These are phyloP conservation scores for Tuber microsphaerosporum DNA, from an alignment of 495 filamentous ascomycete species.

Conservation along the genomic window DNA sequence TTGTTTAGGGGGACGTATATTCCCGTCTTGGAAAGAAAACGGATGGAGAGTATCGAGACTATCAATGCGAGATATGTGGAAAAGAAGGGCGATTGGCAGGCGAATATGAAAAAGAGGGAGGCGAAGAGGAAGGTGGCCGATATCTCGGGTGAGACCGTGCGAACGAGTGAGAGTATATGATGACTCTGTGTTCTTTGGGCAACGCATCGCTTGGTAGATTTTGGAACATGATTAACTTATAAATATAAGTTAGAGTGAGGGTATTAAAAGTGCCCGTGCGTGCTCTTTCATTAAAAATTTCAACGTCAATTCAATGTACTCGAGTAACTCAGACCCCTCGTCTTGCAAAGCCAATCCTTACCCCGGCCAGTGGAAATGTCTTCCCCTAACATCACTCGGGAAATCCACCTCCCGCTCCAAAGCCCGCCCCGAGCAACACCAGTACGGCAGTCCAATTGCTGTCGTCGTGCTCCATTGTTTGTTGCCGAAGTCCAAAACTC, in stretches of 20 bases:
- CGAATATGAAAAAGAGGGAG: slow-evolving; percentile 43
- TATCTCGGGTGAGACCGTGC: slow-evolving; percentile 38
- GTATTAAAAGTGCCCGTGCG: background rate
- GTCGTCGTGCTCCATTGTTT: background rate
- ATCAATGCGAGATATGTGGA: slow-evolving; percentile 71
- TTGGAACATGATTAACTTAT: slow-evolving; percentile 49
- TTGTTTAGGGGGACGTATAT: slow-evolving; percentile 60
- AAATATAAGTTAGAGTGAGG: slow-evolving; percentile 49
- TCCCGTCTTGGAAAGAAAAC: slow-evolving; percentile 59
- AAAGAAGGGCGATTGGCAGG: slow-evolving; percentile 55
- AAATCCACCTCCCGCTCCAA: background rate
- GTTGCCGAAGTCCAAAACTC: background rate
- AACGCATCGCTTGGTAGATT: slow-evolving; percentile 45
- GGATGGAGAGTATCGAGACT: slow-evolving; percentile 58
- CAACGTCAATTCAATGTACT: background rate
- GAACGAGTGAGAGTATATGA: slow-evolving; percentile 15
- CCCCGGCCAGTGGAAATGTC: background rate
- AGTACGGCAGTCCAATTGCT: background rate
- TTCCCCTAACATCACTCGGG: background rate
- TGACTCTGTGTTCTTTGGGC: background rate
- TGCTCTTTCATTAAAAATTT: background rate
- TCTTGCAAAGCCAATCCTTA: background rate
- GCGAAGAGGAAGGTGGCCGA: slow-evolving; percentile 31
- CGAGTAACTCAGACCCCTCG: too few species aligned
- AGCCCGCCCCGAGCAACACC: background rate